Evolutionary conservation across 140 eudicot species (phyloP), one percentile per base, ranked within the genome.

Genomic region (Stevia rebaudiana): DNA sequence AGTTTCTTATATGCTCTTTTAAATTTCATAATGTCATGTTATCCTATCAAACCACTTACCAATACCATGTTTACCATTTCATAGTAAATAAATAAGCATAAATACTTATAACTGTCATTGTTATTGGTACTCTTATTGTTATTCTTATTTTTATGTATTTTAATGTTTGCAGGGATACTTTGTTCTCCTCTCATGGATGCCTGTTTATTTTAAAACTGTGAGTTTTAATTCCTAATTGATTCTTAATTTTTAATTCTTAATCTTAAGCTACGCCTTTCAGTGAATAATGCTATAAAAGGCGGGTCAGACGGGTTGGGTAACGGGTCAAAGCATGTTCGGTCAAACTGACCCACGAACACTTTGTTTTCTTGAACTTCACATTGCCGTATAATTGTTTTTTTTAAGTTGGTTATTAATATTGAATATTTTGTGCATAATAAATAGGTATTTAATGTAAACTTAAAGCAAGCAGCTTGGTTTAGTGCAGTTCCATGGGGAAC

Each of bases 401-500:
- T n/a, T n/a, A 53, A 31, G 13, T 47, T 51, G 28, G 42, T 51
- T 63, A 19, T 63, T 63, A n/a, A 44, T 64, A 28, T 33, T 68
- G 35, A 31, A 39, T 23, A n/a, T 25, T 0, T n/a, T 4, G 13
- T 21, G 11, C 11, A 8, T 35, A 56, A 40, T 43, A 8, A 70
- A 63, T 40, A 88, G 99, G 99, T 92, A 51, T 86, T 88, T 43
- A 72, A 78, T 55, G 94, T 88, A 35, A 85, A 92, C 78, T 74
- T 92, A 75, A 92, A 79, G 81, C 95, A 92, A 81, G 99, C 99
- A 35, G 99, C 99, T 46, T 88, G 99, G 99, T 92, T 92, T 66
- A 92, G 99, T 61, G 99, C 99, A 8, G 89, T 88, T 36, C 99
- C 99, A 16, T 92, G 99, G 99, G 99, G 99, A 62, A 83, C 95